A percentile compares a stretch with the other conserved stretches of the same genome.
These are phyloP conservation scores for slime mould (Dictyostelium discoideum) DNA, from an alignment of 78 protist species.

Conservation along the genomic window DNA sequence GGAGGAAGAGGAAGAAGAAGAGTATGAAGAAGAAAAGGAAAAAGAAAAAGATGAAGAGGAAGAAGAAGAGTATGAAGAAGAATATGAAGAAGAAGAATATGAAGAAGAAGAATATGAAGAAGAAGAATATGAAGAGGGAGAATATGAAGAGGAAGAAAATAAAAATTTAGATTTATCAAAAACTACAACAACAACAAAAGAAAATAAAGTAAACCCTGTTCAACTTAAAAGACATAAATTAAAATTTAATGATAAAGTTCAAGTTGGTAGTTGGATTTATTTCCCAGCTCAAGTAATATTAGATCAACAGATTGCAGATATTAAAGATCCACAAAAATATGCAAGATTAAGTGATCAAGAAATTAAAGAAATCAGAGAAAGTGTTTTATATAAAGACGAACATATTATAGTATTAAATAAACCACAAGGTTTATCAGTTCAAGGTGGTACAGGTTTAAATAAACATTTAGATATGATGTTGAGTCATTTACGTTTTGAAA, in stretches of 20 bases:
- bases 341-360: constrained; percentile 27
- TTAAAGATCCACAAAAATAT: constrained; percentile 35
- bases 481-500: constrained; percentile 49
- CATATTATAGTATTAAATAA: constrained; percentile 56
- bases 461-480: constrained; percentile 78
- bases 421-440: constrained; percentile 79
- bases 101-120: too few relatives aligned
- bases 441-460: constrained; percentile 80
- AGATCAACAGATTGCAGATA: constrained; percentile 44
- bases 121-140: too few relatives aligned
- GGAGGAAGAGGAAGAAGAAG: not conserved
- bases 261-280: constrained; percentile 35
- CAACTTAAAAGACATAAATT: not conserved
- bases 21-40: not conserved
- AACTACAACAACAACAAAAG: not conserved
- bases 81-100: too few relatives aligned
- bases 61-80: too few relatives aligned
- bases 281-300: not conserved
- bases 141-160: not conserved
- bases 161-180: not conserved
- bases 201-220: too few relatives aligned
- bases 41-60: too few relatives aligned
- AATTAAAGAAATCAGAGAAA: constrained; percentile 23
- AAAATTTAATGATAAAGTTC: not conserved
- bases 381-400: constrained; percentile 49